Evolutionary conservation across 2,329 filamentous ascomycete species (phyloP).

Genomic region (Cucurbitaria berberidis): DNA sequence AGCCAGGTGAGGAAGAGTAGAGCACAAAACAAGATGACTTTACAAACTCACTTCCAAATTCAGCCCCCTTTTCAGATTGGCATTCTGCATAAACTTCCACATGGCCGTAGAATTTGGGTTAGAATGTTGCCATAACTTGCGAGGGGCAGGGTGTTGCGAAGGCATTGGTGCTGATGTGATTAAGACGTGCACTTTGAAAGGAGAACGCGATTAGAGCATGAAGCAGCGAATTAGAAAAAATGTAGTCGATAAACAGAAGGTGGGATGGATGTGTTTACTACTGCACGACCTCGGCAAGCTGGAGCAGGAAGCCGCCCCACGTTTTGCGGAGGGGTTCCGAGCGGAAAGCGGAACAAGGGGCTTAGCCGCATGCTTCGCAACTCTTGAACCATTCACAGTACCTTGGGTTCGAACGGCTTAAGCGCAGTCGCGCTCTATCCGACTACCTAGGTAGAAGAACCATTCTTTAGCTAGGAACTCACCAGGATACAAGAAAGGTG

Average conservation of each 20-base stretch:
- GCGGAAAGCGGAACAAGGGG: no score
- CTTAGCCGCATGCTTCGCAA: no score
- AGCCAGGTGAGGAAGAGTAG: background rate
- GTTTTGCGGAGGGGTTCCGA: slow-evolving; percentile 2
- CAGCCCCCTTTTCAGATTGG: slow-evolving; percentile 65
- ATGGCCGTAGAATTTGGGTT: slow-evolving; percentile 52
- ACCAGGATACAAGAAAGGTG: background rate
- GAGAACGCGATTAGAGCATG: background rate
- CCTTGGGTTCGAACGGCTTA: no score
- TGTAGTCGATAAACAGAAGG: no score
- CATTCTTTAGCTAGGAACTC: background rate
- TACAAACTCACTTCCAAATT: slow-evolving; percentile 60
- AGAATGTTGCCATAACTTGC: slow-evolving; percentile 57
- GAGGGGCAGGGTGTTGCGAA: slow-evolving; percentile 36
- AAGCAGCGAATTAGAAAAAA: no score
- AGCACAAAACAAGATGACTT: background rate
- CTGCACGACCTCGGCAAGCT: background rate
- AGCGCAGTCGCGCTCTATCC: no score
- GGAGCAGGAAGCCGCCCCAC: slow-evolving; percentile 1
- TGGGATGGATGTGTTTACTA: no score
- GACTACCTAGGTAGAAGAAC: no score
- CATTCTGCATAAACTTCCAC: slow-evolving; percentile 58
- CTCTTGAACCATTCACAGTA: no score
- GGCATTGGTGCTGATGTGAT: slow-evolving; percentile 2
- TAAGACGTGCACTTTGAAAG: no score